phyloP scores from a whole-genome alignment of 2,329 filamentous ascomycete genomes.

The Phialophora tarda region DNA sequence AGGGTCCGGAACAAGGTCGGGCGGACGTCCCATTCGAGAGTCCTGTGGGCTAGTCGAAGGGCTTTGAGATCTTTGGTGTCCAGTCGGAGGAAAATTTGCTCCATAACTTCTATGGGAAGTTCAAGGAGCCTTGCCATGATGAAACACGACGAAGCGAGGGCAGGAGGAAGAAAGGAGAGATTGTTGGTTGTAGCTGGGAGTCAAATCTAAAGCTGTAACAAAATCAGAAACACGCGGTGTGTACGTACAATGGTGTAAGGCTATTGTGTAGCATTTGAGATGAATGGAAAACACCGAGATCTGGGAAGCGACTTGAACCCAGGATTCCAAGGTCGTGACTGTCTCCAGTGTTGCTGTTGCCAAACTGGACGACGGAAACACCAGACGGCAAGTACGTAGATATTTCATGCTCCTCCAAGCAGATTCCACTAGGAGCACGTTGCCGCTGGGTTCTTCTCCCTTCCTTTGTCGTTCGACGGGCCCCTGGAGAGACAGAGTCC shows the following conservation, averaged over 20 bases:
- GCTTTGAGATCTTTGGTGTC: background rate
- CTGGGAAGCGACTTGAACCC: background rate
- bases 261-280: background rate
- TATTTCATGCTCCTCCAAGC: slow-evolving; percentile 37
- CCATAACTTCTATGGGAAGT: background rate
- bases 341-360: background rate
- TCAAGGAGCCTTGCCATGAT: background rate
- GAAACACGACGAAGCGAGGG: background rate
- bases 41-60: slow-evolving; percentile 6
- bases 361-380: background rate
- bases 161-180: background rate
- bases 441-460: background rate
- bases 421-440: slow-evolving; percentile 30
- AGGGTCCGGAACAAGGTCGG: slow-evolving; percentile 22
- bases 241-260: background rate
- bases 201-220: background rate
- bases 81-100: background rate
- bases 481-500: slow-evolving; percentile 10
- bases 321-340: background rate
- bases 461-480: background rate
- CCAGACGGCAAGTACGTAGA: background rate
- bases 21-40: background rate
- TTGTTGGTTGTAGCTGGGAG: background rate
- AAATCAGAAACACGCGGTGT: background rate
- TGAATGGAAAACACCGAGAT: background rate